phyloP scores from a whole-genome alignment of 1,284 basidiomycete species.

The Inonotus obliquus region DNA sequence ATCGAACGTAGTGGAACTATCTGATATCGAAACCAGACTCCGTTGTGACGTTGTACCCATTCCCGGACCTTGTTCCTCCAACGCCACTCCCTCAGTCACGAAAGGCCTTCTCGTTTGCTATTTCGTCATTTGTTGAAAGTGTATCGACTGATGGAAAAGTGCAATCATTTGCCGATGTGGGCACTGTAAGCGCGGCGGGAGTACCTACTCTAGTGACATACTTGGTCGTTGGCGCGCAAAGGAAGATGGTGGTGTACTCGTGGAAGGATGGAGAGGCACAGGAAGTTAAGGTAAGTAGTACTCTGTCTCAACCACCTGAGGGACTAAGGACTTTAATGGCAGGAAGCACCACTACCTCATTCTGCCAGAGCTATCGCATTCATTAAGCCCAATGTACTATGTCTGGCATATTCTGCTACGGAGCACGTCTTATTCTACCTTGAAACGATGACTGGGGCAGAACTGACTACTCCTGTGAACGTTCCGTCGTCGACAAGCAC shows the following conservation, averaged over 20 bases:
- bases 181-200: conserved; percentile 30
- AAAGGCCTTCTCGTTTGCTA: conserved; percentile 75
- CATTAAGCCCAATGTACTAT: conserved; percentile 56
- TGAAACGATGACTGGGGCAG: conserved; percentile 49
- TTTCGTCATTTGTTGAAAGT: conserved; percentile 60
- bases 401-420: conserved; percentile 72
- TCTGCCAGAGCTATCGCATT: conserved; percentile 76
- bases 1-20: background rate
- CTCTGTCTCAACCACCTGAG: conserved; percentile 12
- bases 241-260: conserved; percentile 80
- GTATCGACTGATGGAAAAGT: conserved; percentile 25
- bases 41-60: conserved; percentile 57
- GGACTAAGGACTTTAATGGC: conserved; percentile 15
- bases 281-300: conserved; percentile 55
- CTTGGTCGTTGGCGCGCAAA: conserved; percentile 80
- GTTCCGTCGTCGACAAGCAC: conserved; percentile 36
- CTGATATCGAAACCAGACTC: conserved; percentile 42
- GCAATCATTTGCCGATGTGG: conserved; percentile 10
- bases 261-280: conserved; percentile 86
- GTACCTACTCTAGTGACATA: conserved; percentile 67
- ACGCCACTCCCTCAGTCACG: conserved; percentile 71
- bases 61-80: conserved; percentile 63
- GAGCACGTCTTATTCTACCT: conserved; percentile 77
- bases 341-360: conserved; percentile 83
- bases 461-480: conserved; percentile 49